Percentiles rank a stretch among this genome's conserved stretches.
phyloP scores from a whole-genome alignment of 139 green algal genomes.

The Mychonastes homosphaera region DNA sequence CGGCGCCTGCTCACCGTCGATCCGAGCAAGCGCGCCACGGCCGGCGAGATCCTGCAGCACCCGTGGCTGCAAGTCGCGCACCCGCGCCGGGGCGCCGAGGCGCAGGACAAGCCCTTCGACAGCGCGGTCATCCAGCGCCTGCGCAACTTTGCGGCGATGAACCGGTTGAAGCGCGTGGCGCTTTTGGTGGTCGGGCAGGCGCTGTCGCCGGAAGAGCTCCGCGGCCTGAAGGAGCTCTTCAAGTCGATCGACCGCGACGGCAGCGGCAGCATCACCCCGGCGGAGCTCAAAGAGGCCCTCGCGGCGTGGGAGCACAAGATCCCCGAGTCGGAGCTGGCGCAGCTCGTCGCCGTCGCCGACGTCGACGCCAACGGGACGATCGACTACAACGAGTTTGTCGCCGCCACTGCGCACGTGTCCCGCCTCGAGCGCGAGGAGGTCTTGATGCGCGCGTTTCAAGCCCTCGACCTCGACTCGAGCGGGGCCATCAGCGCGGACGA shows the following conservation, averaged over 20 bases:
- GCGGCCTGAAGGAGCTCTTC: constrained; percentile 61
- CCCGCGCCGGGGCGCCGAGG: constrained; percentile 43
- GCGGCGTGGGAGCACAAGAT: constrained; percentile 58
- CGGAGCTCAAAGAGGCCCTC: constrained; percentile 60
- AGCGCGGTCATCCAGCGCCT: constrained; percentile 54
- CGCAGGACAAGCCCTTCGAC: constrained; percentile 41
- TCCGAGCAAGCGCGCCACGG: constrained; percentile 22
- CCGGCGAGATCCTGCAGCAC: constrained; percentile 7
- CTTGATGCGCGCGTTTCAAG: constrained; percentile 31
- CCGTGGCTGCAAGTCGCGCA: too few species aligned
- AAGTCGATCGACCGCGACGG: constrained; percentile 63
- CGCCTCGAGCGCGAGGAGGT: constrained; percentile 79
- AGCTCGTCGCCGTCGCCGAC: constrained; percentile 71
- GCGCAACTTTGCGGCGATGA: constrained; percentile 51
- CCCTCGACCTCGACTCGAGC: constrained; percentile 57
- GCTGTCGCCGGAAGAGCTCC: constrained; percentile 49
- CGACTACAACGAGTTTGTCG: constrained; percentile 85
- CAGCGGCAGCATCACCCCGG: constrained; percentile 66
- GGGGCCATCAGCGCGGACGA: constrained; percentile 50
- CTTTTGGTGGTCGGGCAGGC: constrained; percentile 63
- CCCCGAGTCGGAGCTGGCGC: constrained; percentile 42
- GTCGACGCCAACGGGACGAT: constrained; percentile 74
- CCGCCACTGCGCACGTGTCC: constrained; percentile 69
- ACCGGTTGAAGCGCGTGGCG: constrained; percentile 68
- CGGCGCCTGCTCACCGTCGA: constrained; percentile 58